phyloP scores from a whole-genome alignment of 2,329 filamentous ascomycete genomes.

The Aspergillus tubingensis region DNA sequence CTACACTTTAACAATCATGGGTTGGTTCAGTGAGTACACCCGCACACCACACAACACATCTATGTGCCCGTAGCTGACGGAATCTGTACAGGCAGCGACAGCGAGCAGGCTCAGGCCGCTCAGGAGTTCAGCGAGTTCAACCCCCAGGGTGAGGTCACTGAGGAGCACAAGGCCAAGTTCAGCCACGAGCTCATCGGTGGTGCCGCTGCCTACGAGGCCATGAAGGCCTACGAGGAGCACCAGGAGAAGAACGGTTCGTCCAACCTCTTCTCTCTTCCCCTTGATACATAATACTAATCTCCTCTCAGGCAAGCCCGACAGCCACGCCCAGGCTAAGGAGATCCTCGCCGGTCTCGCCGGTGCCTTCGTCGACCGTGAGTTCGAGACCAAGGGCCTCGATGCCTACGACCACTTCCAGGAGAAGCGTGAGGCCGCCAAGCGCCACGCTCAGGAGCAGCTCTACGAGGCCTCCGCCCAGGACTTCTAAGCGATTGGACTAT shows the following conservation, averaged over 20 bases:
- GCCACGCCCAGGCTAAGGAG: conserved; percentile 76
- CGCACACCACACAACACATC: no score
- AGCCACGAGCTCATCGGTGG: conserved; percentile 75
- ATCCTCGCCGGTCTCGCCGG: conserved; percentile 72
- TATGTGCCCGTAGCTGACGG: not conserved
- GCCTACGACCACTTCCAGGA: conserved; percentile 56
- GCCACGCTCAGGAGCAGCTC: no score
- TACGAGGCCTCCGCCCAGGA: no score
- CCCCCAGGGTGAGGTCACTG: not conserved
- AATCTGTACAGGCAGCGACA: no score
- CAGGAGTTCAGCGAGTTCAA: no score
- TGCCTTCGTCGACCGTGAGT: conserved; percentile 74
- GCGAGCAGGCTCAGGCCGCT: no score
- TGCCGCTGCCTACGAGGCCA: conserved; percentile 74
- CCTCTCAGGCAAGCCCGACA: conserved; percentile 63
- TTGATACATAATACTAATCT: not conserved
- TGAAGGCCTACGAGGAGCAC: conserved; percentile 76
- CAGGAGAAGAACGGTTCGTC: conserved; percentile 66
- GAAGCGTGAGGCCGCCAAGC: conserved; percentile 8
- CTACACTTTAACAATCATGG: conserved; percentile 15
- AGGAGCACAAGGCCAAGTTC: conserved; percentile 61
- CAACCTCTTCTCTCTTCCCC: not conserved
- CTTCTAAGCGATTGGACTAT: conserved; percentile 7
- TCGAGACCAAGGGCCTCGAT: conserved; percentile 66
- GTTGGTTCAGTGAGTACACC: conserved; percentile 18